Evolutionary conservation across 768 basidiomycete genomes (phyloP).

Genomic region (Holtermannia corniformis): DNA sequence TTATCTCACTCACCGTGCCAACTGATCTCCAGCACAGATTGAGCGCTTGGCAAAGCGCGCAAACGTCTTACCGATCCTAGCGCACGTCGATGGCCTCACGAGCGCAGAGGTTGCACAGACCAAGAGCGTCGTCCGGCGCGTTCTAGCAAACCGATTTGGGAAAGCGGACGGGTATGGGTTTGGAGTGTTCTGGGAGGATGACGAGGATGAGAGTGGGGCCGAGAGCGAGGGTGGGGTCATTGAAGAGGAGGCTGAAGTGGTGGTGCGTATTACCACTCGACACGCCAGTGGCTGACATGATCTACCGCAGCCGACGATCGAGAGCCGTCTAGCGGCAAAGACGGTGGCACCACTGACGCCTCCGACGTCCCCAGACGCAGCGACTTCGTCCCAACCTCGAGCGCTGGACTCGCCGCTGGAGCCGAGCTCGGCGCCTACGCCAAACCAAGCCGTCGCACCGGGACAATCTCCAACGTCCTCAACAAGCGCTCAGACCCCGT

Average conservation of each 20-base stretch:
- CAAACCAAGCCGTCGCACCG: too few relatives aligned
- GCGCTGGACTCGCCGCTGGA: background rate
- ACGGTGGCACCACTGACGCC: background rate
- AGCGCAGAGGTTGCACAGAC: conserved; percentile 13
- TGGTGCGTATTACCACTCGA: too few relatives aligned
- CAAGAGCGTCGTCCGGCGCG: conserved; percentile 10
- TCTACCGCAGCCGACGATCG: too few relatives aligned
- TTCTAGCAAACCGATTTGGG: conserved; percentile 6
- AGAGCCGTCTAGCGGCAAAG: too few relatives aligned
- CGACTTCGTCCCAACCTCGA: background rate
- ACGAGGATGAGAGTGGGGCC: conserved; percentile 1
- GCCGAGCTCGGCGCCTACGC: background rate
- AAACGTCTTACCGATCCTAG: conserved; percentile 28
- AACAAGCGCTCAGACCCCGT: background rate
- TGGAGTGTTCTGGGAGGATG: conserved; percentile 19
- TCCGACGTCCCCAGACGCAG: background rate
- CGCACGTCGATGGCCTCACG: conserved; percentile 21
- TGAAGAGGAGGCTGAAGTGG: background rate
- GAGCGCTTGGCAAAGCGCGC: conserved; percentile 11
- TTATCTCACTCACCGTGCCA: background rate
- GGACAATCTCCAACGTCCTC: conserved; percentile 1
- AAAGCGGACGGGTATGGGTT: conserved; percentile 17
- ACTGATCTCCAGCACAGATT: conserved; percentile 14
- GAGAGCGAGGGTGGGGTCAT: background rate
- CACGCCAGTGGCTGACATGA: too few relatives aligned